phyloP scores from a whole-genome alignment of 345 rosid species.

The Carallia brachiata region DNA sequence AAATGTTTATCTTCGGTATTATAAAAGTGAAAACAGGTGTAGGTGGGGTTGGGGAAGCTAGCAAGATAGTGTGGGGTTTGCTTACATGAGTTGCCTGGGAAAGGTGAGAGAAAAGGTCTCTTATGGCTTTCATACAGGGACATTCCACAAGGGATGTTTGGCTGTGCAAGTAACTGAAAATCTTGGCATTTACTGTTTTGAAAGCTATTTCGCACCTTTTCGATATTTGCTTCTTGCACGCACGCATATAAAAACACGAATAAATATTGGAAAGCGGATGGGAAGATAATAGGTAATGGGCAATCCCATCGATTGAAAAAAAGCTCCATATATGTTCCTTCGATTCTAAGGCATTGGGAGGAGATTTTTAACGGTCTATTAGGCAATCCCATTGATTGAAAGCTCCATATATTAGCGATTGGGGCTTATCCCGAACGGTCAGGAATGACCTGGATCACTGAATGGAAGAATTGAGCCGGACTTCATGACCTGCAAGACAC shows the following conservation, averaged over 20 bases:
- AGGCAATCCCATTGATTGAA: neutral
- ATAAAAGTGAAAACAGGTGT: slow-evolving; percentile 6
- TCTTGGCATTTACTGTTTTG: slow-evolving; percentile 33
- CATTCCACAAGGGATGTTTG: slow-evolving; percentile 30
- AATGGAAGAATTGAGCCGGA: too few species aligned
- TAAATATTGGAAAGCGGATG: neutral
- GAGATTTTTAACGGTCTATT: slow-evolving; percentile 23
- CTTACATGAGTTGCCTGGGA: slow-evolving; percentile 16
- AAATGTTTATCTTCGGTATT: slow-evolving; percentile 5
- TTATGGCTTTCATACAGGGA: slow-evolving; percentile 26
- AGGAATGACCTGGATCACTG: too few species aligned
- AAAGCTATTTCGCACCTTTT: slow-evolving; percentile 40
- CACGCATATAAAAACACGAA: neutral
- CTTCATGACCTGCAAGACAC: too few species aligned
- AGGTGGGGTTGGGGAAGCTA: slow-evolving; percentile 6
- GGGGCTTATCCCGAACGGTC: too few species aligned
- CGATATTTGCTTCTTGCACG: slow-evolving; percentile 17
- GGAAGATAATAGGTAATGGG: neutral
- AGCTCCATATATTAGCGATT: too few species aligned
- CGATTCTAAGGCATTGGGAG: neutral
- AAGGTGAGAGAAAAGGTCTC: slow-evolving; percentile 14
- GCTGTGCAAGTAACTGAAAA: slow-evolving; percentile 33
- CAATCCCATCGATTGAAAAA: too few species aligned
- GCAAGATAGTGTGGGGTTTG: slow-evolving; percentile 7
- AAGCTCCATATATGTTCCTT: too few species aligned